Percentiles rank a stretch among this genome's conserved stretches.
Conservation (phyloP, 805 yeast genomes). For the Sugiyamaella qingdaonensis region DNA sequence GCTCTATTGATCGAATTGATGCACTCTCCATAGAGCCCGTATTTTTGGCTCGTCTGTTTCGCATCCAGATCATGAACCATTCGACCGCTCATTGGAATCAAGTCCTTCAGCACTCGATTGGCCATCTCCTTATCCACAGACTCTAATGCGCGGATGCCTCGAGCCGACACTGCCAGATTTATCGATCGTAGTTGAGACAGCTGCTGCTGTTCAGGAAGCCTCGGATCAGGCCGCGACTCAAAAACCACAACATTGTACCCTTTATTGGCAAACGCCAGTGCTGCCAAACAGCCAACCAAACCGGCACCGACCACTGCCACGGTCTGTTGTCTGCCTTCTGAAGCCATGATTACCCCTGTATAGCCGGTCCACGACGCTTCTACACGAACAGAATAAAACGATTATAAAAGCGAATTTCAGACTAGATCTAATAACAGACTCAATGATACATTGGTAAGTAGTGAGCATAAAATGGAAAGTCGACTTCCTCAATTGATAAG, state of each 20-base stretch:
- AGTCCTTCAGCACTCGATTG: constrained; percentile 48
- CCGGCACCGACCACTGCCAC: constrained; percentile 74
- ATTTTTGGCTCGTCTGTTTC: constrained; percentile 58
- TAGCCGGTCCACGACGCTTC: too few species aligned
- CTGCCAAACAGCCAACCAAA: constrained; percentile 79
- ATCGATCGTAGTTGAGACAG: constrained; percentile 47
- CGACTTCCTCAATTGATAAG: too few species aligned
- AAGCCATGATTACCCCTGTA: too few species aligned
- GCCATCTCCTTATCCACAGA: constrained; percentile 60
- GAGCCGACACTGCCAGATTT: constrained; percentile 79
- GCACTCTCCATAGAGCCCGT: constrained; percentile 77
- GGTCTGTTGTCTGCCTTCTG: background rate
- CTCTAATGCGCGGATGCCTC: constrained; percentile 71
- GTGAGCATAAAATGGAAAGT: too few species aligned
- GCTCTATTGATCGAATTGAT: constrained; percentile 84
- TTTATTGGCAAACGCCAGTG: constrained; percentile 68
- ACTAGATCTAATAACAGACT: too few species aligned
- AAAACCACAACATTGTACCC: constrained; percentile 71
- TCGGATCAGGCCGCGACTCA: constrained; percentile 69
- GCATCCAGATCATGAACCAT: constrained; percentile 79
- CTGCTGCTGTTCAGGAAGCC: constrained; percentile 31
- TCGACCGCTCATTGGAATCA: constrained; percentile 84
- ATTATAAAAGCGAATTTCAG: too few species aligned
- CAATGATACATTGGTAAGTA: too few species aligned
- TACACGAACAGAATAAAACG: too few species aligned